Conservation (phyloP, 768 basidiomycete genomes). For the Russula sp. region DNA sequence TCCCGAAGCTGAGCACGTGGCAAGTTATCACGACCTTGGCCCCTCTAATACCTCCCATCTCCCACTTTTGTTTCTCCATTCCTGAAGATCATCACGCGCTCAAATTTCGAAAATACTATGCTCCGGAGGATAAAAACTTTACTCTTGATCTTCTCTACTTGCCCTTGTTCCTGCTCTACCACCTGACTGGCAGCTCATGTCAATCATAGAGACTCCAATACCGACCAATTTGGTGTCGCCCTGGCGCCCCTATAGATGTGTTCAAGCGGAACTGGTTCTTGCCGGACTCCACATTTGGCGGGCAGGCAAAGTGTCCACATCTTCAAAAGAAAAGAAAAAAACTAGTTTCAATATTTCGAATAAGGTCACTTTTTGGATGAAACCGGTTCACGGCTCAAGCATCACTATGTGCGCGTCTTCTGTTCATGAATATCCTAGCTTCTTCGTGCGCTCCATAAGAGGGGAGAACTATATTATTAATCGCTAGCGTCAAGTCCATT, state of each 20-base stretch:
- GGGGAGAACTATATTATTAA: neutral
- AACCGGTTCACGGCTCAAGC: neutral
- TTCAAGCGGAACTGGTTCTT: neutral
- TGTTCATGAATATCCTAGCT: neutral
- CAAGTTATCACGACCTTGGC: too few species aligned
- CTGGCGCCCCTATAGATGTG: neutral
- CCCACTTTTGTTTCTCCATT: neutral
- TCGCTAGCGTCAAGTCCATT: neutral
- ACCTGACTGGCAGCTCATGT: neutral
- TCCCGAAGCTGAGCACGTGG: neutral
- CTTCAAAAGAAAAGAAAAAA: neutral
- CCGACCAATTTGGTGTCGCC: neutral
- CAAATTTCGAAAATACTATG: neutral
- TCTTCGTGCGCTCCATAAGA: neutral
- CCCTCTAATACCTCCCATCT: too few species aligned
- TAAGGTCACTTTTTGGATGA: neutral
- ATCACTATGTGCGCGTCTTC: neutral
- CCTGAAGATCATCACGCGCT: slow-evolving; percentile 7
- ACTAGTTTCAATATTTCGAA: neutral
- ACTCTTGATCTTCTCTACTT: slow-evolving; percentile 13
- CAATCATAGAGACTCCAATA: neutral
- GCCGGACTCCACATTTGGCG: neutral
- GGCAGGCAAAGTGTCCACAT: neutral
- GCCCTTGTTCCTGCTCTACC: slow-evolving; percentile 14
- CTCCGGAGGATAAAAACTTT: neutral